These are phyloP conservation scores for Botrytis aclada DNA, from an alignment of 2,329 filamentous ascomycete species.

Conservation along the genomic window DNA sequence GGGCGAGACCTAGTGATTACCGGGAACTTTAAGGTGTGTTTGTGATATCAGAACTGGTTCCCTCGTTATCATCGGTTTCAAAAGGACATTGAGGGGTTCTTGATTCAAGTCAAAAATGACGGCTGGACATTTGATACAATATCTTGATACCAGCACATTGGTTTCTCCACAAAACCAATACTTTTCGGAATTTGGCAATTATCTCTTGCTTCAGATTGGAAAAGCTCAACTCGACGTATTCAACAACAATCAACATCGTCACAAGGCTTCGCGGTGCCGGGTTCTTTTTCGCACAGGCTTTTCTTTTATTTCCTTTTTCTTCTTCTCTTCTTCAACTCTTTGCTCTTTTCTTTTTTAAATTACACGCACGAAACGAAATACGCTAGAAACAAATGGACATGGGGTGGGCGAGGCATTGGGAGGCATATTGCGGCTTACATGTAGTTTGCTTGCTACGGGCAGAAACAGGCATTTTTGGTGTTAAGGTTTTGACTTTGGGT, in stretches of 20 bases:
- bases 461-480: not conserved
- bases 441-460: not conserved
- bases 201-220: not conserved
- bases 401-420: slow-evolving; percentile 1
- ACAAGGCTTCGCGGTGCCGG: not conserved
- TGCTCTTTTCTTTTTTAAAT: not conserved
- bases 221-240: not conserved
- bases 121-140: not conserved
- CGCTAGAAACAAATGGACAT: not conserved
- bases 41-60: not conserved
- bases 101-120: too few relatives aligned
- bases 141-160: not conserved
- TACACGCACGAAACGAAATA: slow-evolving; percentile 12
- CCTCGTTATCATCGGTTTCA: not conserved
- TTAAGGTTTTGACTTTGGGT: not conserved
- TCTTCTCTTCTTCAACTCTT: not conserved
- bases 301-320: not conserved
- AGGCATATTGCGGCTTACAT: not conserved
- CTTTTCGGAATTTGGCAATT: not conserved
- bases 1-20: slow-evolving; percentile 86
- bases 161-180: not conserved
- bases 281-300: not conserved
- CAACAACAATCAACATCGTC: not conserved
- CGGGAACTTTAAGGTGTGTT: slow-evolving; percentile 49
- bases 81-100: not conserved